Evolutionary conservation across 352 stramenopile species (phyloP), one percentile per base, ranked within the genome.

Genomic region (Peronospora belbahrii): DNA sequence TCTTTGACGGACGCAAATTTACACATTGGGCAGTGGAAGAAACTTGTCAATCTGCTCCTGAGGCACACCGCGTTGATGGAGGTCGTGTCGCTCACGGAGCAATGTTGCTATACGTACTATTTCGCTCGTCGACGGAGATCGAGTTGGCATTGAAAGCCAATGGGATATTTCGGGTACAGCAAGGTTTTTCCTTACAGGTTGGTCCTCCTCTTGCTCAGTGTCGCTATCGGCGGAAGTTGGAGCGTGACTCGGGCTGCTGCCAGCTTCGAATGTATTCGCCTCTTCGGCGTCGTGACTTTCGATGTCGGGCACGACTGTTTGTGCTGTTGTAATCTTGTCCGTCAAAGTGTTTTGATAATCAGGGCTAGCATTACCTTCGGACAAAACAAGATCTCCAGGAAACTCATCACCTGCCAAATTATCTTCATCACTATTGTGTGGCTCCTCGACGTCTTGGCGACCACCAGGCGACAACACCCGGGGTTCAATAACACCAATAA

Each of bases 1-100:
- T 11, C 24, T 36, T 19, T 35, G 22, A 30, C n/a, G 33, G n/a
- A 61, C 23, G 30, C 11, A 43, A n/a, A n/a, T 13, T 62, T 53
- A 62, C 11, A 50, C 31, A 20, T 58, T 28, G 31, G 54, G 54
- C 25, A 62, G 18, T 7, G 54, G 54, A 24, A 62, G 54, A 36
- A 62, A 62, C 32, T 58, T 62, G 48, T 62, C 48, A 23, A 62
- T 37, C 24, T 62, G 54, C 18, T 57, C 54, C 33, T 59, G 40
- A 39, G 54, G 48, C 32, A 62, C 54, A 39, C 54, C 54, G 33
- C 54, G 41, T 30, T 62, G 54, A 58, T 49, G 54, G 17, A 62
- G 54, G 50, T 62, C 54, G 35, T 62, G 54, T 24, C 54, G 48
- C 32, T 62, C 54, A 31, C 54, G 54, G n/a, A 62, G 54, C 32